Evolutionary conservation across 768 basidiomycete genomes (phyloP).

Genomic region (Phylloporus scabripes): DNA sequence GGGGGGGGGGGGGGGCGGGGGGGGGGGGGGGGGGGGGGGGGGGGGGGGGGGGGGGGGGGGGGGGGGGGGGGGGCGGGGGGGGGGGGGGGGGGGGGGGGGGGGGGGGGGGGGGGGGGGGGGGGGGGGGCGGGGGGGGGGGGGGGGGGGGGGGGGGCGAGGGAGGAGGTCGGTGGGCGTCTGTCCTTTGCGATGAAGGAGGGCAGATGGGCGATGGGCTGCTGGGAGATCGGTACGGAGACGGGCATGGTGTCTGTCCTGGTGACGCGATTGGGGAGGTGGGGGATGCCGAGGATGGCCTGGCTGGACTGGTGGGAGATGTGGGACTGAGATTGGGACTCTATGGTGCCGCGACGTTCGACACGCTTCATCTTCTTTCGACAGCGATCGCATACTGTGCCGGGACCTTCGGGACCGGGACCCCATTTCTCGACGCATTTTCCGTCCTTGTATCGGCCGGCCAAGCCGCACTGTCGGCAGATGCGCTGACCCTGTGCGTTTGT

Average conservation of each 20-base stretch:
- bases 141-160: slow-evolving; percentile 16
- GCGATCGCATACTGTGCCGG: slow-evolving; percentile 80
- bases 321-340: slow-evolving; percentile 36
- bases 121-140: too few relatives aligned
- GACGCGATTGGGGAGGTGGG: slow-evolving; percentile 21
- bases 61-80: too few relatives aligned
- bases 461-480: slow-evolving; percentile 71
- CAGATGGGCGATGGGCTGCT: slow-evolving; percentile 23
- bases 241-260: slow-evolving; percentile 31
- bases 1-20: too few relatives aligned
- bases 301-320: slow-evolving; percentile 13
- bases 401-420: slow-evolving; percentile 80
- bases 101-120: too few relatives aligned
- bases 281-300: slow-evolving; percentile 2
- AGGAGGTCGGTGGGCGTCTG: slow-evolving; percentile 21
- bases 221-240: slow-evolving; percentile 23
- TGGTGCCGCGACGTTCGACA: slow-evolving; percentile 66
- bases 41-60: too few relatives aligned
- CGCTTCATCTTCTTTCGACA: slow-evolving; percentile 87
- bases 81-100: too few relatives aligned
- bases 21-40: too few relatives aligned
- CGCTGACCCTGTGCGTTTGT: slow-evolving; percentile 61
- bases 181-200: slow-evolving; percentile 24
- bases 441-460: slow-evolving; percentile 73
- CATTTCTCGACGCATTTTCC: slow-evolving; percentile 85